A percentile compares a stretch with the other conserved stretches of the same genome.
These are phyloP conservation scores for Eucalyptus erythrocorys DNA, from an alignment of 345 rosid genomes.

Conservation along the genomic window DNA sequence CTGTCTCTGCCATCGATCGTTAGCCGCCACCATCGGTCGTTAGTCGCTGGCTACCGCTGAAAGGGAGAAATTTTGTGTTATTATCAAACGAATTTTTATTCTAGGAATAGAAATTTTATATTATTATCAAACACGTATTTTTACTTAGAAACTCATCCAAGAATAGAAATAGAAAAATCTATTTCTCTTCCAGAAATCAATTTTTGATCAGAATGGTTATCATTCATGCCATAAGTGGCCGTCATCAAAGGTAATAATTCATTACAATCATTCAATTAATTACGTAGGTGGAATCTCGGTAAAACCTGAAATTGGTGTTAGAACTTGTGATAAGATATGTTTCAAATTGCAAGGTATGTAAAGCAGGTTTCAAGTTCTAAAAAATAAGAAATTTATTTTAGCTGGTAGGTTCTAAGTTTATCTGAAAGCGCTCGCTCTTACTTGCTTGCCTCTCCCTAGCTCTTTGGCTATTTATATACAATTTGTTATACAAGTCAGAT, in stretches of 20 bases:
- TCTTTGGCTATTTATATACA: background rate
- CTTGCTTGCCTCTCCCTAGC: background rate
- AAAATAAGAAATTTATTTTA: too few relatives aligned
- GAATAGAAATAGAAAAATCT: too few relatives aligned
- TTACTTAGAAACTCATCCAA: too few relatives aligned
- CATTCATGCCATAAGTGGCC: fast-evolving
- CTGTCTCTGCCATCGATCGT: fast-evolving
- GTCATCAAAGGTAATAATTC: fast-evolving
- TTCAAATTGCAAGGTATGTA: too few relatives aligned
- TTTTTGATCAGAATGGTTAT: fast-evolving
- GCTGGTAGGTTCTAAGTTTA: too few relatives aligned
- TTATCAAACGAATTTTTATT: fast-evolving
- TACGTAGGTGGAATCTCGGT: fast-evolving
- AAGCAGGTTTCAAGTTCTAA: fast-evolving
- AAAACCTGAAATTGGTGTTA: fast-evolving
- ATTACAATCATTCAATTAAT: too few relatives aligned
- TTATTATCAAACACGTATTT: fast-evolving
- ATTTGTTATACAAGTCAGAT: background rate
- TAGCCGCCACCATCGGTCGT: fast-evolving
- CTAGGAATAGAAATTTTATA: too few relatives aligned
- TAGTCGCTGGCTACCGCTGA: fast-evolving
- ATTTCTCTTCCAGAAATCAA: fast-evolving
- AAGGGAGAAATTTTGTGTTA: fast-evolving
- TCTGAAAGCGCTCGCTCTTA: fast-evolving
- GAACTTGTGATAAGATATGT: too few relatives aligned